A percentile compares a stretch with the other conserved stretches of the same genome.
These are phyloP conservation scores for Tanozyma kutaoensis DNA, from an alignment of 805 yeast genomes.

Conservation along the genomic window DNA sequence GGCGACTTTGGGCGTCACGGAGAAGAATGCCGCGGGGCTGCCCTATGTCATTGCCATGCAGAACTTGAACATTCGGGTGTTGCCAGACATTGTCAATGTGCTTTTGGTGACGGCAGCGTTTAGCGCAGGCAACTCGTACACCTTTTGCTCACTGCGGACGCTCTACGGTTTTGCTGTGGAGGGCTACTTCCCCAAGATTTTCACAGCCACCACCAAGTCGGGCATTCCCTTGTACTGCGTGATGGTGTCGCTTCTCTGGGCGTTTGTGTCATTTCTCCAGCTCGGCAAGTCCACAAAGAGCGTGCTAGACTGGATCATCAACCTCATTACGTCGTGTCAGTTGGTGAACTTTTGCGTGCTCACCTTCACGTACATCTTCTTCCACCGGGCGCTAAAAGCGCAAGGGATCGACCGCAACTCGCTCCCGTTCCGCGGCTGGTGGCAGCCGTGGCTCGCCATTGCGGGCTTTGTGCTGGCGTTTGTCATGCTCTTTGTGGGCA, in stretches of 20 bases:
- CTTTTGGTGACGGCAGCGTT: constrained; percentile 66
- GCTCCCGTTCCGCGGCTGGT: constrained; percentile 8
- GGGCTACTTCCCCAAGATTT: constrained; percentile 60
- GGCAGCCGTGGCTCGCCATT: constrained; percentile 12
- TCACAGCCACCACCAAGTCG: constrained; percentile 32
- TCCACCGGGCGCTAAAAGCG: constrained; percentile 2
- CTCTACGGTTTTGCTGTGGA: constrained; percentile 59
- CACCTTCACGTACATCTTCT: constrained; percentile 5
- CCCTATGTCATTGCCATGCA: constrained; percentile 78
- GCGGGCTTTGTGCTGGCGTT: constrained; percentile 5
- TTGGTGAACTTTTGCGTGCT: constrained; percentile 15
- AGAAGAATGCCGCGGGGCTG: constrained; percentile 69
- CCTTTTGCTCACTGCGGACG: constrained; percentile 67
- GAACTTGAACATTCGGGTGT: constrained; percentile 46
- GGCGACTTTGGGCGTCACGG: constrained; percentile 40
- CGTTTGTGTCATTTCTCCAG: constrained; percentile 54
- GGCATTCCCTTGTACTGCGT: constrained; percentile 37
- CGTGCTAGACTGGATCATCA: constrained; percentile 22
- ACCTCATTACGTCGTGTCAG: constrained; percentile 18
- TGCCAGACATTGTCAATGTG: constrained; percentile 69
- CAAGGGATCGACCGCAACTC: constrained; percentile 7
- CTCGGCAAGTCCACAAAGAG: constrained; percentile 16
- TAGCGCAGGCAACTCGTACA: constrained; percentile 72
- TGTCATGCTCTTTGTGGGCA: no score
- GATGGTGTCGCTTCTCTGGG: constrained; percentile 33